These are phyloP conservation scores for Coleophoma cylindrospora DNA, from an alignment of 2,329 filamentous ascomycete species.

Conservation along the genomic window DNA sequence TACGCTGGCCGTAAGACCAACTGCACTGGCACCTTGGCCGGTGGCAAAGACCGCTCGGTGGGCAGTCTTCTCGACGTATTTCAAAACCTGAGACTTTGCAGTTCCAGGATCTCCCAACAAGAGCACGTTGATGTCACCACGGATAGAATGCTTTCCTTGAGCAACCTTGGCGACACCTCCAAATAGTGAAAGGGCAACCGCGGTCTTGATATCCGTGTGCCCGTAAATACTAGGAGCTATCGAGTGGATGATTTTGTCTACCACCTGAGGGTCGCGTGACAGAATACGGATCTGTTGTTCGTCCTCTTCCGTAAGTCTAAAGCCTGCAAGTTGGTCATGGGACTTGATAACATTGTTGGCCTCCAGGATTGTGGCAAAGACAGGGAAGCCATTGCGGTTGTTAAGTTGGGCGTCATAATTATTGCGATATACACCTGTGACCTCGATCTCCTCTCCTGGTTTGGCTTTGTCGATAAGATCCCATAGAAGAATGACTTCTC, in stretches of 20 bases:
- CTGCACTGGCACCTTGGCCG: slow-evolving; percentile 92
- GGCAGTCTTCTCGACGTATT: slow-evolving; percentile 96
- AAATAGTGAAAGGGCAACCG: slow-evolving; percentile 88
- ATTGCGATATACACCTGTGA: slow-evolving; percentile 95
- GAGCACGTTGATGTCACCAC: slow-evolving; percentile 96
- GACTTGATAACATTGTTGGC: slow-evolving; percentile 97
- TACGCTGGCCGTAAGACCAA: slow-evolving; percentile 95
- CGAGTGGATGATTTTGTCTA: slow-evolving; percentile 88
- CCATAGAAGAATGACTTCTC: slow-evolving; percentile 93
- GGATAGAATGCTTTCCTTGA: slow-evolving; percentile 83
- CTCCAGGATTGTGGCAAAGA: slow-evolving; percentile 95
- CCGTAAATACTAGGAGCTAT: slow-evolving; percentile 98
- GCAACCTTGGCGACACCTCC: slow-evolving; percentile 89
- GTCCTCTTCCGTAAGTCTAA: slow-evolving; percentile 91
- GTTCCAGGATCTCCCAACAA: slow-evolving; percentile 96
- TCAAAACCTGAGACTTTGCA: slow-evolving; percentile 94
- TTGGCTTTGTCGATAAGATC: slow-evolving; percentile 96
- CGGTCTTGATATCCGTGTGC: slow-evolving; percentile 95
- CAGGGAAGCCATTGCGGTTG: slow-evolving; percentile 97
- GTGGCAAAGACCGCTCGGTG: slow-evolving; percentile 97
- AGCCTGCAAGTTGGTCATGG: slow-evolving; percentile 95
- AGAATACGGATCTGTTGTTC: slow-evolving; percentile 85
- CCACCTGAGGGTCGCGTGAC: slow-evolving; percentile 83
- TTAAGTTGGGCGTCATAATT: slow-evolving; percentile 97
- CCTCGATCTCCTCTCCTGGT: slow-evolving; percentile 94